Conservation (phyloP, 257 asterid genomes). For the Penstemon davidsonii region DNA sequence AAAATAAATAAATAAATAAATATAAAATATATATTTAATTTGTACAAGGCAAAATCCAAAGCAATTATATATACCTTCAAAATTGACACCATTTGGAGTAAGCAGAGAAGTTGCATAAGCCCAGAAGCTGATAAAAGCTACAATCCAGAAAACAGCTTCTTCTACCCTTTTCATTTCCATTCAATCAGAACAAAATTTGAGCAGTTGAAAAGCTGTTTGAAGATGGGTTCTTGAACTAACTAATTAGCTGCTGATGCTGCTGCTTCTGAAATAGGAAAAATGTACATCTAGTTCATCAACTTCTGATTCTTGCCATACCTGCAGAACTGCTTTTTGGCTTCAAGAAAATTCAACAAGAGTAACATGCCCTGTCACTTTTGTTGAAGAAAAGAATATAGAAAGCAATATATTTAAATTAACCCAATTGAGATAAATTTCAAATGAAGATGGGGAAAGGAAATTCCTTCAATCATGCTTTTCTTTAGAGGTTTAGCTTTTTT, state of each 20-base stretch:
- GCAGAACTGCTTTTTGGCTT: constrained; percentile 38
- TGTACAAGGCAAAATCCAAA: background rate
- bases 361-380: constrained; percentile 72
- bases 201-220: constrained; percentile 12
- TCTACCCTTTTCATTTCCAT: constrained; percentile 37
- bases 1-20: background rate
- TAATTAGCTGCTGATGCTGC: background rate
- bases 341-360: constrained; percentile 41
- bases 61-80: constrained; percentile 56
- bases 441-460: constrained; percentile 29
- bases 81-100: constrained; percentile 85
- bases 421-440: constrained; percentile 12
- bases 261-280: constrained; percentile 18
- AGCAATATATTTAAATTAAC: constrained; percentile 26
- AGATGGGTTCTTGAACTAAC: constrained; percentile 16
- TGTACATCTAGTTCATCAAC: constrained; percentile 11
- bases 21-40: background rate
- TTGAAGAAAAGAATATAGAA: constrained; percentile 52
- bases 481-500: constrained; percentile 32
- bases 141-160: constrained; percentile 31
- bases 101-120: constrained; percentile 58
- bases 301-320: constrained; percentile 30
- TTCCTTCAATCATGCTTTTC: constrained; percentile 54
- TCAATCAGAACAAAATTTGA: constrained; percentile 6
- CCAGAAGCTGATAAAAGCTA: constrained; percentile 46